Conservation (phyloP, 495 filamentous ascomycete species). For the Staphylotrichum longicolle region DNA sequence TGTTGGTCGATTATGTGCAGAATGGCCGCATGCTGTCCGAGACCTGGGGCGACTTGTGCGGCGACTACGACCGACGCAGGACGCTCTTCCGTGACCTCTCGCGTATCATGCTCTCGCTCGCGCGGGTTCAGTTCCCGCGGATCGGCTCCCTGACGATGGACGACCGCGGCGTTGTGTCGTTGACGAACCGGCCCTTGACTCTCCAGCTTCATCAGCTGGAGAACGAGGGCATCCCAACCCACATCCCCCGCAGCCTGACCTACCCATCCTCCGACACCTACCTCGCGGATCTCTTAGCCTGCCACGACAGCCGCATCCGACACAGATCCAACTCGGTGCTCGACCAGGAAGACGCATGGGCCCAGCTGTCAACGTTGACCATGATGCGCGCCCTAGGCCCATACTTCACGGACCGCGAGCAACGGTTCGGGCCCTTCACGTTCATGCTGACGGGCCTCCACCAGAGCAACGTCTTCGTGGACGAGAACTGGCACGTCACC, state of each 20-base stretch:
- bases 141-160: conserved; percentile 7
- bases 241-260: conserved; percentile 1
- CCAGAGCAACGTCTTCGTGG: conserved; percentile 11
- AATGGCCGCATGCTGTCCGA: conserved; percentile 40
- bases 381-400: not conserved
- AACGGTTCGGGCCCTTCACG: not conserved
- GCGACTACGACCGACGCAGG: conserved; percentile 23
- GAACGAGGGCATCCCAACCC: not conserved
- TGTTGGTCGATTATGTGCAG: conserved; percentile 28
- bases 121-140: not conserved
- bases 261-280: not conserved
- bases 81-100: conserved; percentile 13
- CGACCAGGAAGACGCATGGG: not conserved
- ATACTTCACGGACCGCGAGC: not conserved
- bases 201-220: conserved; percentile 1
- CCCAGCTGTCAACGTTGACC: not conserved
- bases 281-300: not conserved
- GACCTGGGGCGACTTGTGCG: conserved; percentile 26
- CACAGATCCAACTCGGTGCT: not conserved
- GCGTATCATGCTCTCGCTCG: conserved; percentile 3
- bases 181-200: conserved; percentile 4
- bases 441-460: conserved; percentile 4
- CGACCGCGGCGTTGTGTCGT: not conserved
- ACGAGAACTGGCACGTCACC: conserved; percentile 3
- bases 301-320: conserved; percentile 5